Evolutionary conservation across 2,329 filamentous ascomycete species (phyloP).

Genomic region (Trichoderma afroharzianum): DNA sequence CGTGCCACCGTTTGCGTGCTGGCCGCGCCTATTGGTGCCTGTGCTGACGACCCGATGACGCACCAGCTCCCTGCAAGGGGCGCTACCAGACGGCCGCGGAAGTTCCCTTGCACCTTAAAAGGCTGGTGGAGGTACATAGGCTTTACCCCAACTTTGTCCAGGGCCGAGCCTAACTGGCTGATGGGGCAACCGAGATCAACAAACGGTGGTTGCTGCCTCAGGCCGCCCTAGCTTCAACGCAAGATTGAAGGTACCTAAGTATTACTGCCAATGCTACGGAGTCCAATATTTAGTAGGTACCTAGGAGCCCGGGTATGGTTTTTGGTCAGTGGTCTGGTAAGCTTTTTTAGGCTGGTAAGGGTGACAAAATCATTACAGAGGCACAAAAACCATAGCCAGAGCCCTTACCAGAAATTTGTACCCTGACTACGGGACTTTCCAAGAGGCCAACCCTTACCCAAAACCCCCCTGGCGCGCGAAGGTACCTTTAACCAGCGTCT

Average conservation of each 20-base stretch:
- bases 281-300: too few species aligned
- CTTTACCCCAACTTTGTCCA: conserved; percentile 9
- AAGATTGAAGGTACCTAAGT: background rate
- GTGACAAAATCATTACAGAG: too few species aligned
- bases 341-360: too few species aligned
- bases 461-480: too few species aligned
- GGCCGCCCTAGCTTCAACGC: background rate
- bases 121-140: background rate
- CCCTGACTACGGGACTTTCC: too few species aligned
- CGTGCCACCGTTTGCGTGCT: conserved; percentile 17
- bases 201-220: conserved; percentile 8
- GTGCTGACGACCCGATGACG: conserved; percentile 19
- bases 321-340: too few species aligned
- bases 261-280: background rate
- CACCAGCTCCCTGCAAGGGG: conserved; percentile 15
- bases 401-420: too few species aligned
- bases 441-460: too few species aligned
- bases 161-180: conserved; percentile 13
- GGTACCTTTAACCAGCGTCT: background rate
- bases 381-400: too few species aligned
- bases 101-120: conserved; percentile 3
- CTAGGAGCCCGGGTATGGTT: too few species aligned
- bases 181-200: conserved; percentile 17
- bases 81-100: background rate
- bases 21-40: background rate